Evolutionary conservation across 31 red algal species (phyloP).

Genomic region (Porphyra umbilicalis): DNA sequence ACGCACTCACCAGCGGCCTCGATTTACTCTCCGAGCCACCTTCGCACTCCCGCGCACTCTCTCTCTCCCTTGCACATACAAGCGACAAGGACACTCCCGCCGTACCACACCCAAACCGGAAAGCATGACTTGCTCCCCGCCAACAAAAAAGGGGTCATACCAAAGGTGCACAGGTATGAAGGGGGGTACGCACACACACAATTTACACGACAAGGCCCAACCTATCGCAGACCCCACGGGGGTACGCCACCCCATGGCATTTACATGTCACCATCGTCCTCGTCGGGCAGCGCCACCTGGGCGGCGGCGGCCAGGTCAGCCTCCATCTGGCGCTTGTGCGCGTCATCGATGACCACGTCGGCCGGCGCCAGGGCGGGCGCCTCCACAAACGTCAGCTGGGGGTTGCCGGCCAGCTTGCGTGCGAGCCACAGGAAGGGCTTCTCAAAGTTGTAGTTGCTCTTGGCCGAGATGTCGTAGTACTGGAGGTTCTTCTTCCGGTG

Average conservation of each 20-base stretch:
- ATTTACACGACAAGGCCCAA: not conserved
- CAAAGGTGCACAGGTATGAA: not conserved
- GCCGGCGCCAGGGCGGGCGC: slow-evolving; percentile 93
- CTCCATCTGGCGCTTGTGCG: slow-evolving; percentile 84
- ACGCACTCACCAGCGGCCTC: no score
- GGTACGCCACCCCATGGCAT: not conserved
- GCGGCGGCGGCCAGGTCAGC: slow-evolving; percentile 62
- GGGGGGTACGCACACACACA: not conserved
- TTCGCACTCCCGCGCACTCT: no score
- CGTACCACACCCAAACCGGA: no score
- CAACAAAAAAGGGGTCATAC: not conserved
- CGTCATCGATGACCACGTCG: slow-evolving; percentile 85
- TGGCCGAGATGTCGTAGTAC: slow-evolving; percentile 99
- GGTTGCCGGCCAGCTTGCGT: slow-evolving; percentile 93
- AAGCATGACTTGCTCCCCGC: not conserved
- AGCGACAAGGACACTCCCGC: no score
- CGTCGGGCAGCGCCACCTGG: slow-evolving; percentile 84
- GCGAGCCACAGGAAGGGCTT: slow-evolving; percentile 99
- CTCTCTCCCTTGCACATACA: no score
- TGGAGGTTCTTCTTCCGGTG: slow-evolving; percentile 99
- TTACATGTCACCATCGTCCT: slow-evolving; percentile 93
- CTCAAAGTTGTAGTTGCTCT: slow-evolving; percentile 99
- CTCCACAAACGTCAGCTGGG: slow-evolving; percentile 80
- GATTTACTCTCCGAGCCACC: no score
- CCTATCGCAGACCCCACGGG: not conserved